phyloP scores from a whole-genome alignment of 2,329 filamentous ascomycete species.

The Curvularia spicifera region DNA sequence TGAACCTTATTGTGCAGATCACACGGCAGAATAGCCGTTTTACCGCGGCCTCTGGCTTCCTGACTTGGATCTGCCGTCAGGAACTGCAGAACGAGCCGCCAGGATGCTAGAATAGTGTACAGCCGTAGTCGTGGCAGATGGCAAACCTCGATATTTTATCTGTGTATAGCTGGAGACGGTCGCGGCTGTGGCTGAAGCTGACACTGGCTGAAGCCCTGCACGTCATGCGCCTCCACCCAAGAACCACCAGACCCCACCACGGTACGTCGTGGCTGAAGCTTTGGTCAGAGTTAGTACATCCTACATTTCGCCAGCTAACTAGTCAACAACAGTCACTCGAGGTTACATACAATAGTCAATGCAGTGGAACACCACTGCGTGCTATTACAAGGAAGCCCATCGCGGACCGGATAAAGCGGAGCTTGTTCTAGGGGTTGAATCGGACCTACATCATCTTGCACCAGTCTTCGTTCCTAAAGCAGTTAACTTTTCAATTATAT shows the following conservation, averaged over 20 bases:
- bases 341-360: neutral
- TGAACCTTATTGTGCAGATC: neutral
- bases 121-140: neutral
- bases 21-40: neutral
- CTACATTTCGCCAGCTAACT: neutral
- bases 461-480: constrained; percentile 19
- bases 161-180: neutral
- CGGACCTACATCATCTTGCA: constrained; percentile 19
- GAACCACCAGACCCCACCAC: constrained; percentile 2
- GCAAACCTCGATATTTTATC: neutral
- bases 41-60: neutral
- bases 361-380: neutral
- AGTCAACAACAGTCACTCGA: neutral
- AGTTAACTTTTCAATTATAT: neutral
- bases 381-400: neutral
- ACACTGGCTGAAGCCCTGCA: neutral
- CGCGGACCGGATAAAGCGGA: neutral
- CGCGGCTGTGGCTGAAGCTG: neutral
- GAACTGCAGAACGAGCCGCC: neutral
- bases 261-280: neutral
- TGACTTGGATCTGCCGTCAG: neutral
- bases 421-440: neutral
- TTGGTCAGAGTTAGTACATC: neutral
- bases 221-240: neutral
- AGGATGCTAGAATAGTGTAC: neutral